A percentile compares a stretch with the other conserved stretches of the same genome.
Conservation (phyloP, 169 alveolate genomes). For the Plasmodium relictum region DNA sequence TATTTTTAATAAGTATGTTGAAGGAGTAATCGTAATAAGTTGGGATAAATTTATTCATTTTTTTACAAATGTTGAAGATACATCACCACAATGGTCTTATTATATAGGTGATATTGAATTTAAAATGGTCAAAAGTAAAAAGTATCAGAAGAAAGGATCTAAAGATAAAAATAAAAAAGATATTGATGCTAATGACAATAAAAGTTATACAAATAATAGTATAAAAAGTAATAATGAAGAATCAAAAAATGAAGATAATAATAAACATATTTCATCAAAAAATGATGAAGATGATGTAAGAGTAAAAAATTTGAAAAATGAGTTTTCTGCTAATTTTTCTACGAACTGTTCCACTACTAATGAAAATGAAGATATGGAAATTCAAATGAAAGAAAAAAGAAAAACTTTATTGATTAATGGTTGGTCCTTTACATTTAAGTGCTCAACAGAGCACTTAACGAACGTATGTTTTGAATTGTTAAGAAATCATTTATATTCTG, state of each 20-base stretch:
- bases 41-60: constrained; percentile 74
- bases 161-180: not conserved
- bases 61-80: constrained; percentile 45
- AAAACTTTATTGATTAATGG: constrained; percentile 59
- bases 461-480: constrained; percentile 59
- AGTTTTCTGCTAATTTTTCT: not conserved
- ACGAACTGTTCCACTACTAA: not conserved
- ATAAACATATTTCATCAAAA: constrained; percentile 1
- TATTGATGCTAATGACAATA: not conserved
- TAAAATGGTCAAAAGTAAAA: constrained; percentile 22
- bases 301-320: not conserved
- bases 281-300: constrained; percentile 8
- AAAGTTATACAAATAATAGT: not conserved
- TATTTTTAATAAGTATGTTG: constrained; percentile 51
- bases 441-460: constrained; percentile 31
- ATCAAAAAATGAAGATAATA: not conserved
- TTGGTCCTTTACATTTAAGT: constrained; percentile 74
- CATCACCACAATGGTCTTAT: constrained; percentile 73
- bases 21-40: constrained; percentile 60
- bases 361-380: constrained; percentile 38
- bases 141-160: not conserved
- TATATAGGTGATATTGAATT: constrained; percentile 60
- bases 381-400: constrained; percentile 74
- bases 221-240: not conserved
- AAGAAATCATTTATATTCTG: constrained; percentile 51